These are phyloP conservation scores for Leccinum longicurvipes DNA, from an alignment of 768 basidiomycete genomes.

Conservation along the genomic window DNA sequence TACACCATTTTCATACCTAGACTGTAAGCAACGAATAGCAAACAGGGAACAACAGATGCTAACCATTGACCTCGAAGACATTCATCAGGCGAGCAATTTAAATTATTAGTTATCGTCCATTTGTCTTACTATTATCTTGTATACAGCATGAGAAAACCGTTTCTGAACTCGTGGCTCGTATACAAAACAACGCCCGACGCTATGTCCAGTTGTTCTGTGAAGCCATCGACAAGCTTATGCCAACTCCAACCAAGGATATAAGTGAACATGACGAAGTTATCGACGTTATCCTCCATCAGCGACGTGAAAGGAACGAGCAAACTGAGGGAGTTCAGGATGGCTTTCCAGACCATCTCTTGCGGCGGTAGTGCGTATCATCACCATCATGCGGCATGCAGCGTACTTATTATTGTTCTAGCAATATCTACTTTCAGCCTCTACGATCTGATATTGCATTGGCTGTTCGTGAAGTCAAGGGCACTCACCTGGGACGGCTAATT, in stretches of 20 bases:
- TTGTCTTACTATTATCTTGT: slow-evolving; percentile 7
- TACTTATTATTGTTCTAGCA: slow-evolving; percentile 48
- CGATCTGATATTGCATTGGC: slow-evolving; percentile 75
- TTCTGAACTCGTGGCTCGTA: slow-evolving; percentile 73
- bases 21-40: slow-evolving; percentile 77
- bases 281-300: slow-evolving; percentile 93
- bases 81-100: slow-evolving; percentile 56
- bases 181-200: slow-evolving; percentile 82
- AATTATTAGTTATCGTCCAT: slow-evolving; percentile 1
- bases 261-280: slow-evolving; percentile 91
- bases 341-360: slow-evolving; percentile 87
- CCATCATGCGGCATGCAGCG: background rate
- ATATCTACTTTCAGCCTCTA: slow-evolving; percentile 90
- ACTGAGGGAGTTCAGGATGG: slow-evolving; percentile 68
- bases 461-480: slow-evolving; percentile 86
- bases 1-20: slow-evolving; percentile 20
- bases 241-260: slow-evolving; percentile 84
- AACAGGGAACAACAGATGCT: slow-evolving; percentile 93
- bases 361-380: slow-evolving; percentile 80
- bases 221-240: slow-evolving; percentile 88
- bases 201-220: slow-evolving; percentile 88
- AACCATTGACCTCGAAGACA: slow-evolving; percentile 84
- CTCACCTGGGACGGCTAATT: slow-evolving; percentile 87
- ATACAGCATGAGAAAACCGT: slow-evolving; percentile 64
- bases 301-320: slow-evolving; percentile 83